Conservation (phyloP, 495 filamentous ascomycete genomes). For the Hapsidospora chrysogenum region DNA sequence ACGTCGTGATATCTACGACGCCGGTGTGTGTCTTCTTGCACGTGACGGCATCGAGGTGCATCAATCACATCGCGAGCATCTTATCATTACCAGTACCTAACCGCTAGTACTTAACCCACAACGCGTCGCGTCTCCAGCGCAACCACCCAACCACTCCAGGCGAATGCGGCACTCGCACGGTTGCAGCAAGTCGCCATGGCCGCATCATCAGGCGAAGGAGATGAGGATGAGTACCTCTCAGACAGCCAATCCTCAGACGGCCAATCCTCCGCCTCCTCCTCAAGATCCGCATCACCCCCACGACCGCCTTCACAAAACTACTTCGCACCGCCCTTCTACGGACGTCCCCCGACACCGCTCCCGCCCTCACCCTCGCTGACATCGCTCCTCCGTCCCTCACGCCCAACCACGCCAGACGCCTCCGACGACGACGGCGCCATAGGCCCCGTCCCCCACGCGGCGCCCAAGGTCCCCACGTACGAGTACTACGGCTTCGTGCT, state of each 20-base stretch:
- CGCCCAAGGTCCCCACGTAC: slow-evolving; percentile 89
- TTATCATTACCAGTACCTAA: no score
- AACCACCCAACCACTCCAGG: neutral
- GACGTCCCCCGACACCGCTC: slow-evolving; percentile 71
- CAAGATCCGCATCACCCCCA: slow-evolving; percentile 14
- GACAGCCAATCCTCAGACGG: slow-evolving; percentile 15
- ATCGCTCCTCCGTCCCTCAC: slow-evolving; percentile 80
- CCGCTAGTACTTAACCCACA: no score
- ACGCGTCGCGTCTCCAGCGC: neutral
- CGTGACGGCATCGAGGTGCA: no score
- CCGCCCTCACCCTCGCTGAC: slow-evolving; percentile 89
- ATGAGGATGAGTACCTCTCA: slow-evolving; percentile 16
- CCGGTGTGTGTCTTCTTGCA: no score
- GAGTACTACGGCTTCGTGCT: slow-evolving; percentile 98
- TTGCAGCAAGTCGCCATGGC: no score
- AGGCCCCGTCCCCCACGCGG: slow-evolving; percentile 67
- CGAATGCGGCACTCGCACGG: slow-evolving; percentile 4
- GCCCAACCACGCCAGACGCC: slow-evolving; percentile 80
- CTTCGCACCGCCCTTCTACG: slow-evolving; percentile 81
- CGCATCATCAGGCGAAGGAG: slow-evolving; percentile 30
- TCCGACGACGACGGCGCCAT: slow-evolving; percentile 66
- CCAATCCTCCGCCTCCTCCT: no score
- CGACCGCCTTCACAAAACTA: slow-evolving; percentile 32
- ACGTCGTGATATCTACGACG: no score
- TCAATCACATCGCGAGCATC: no score